phyloP scores from a whole-genome alignment of 306 rosid species.

The Prosopis cineraria region DNA sequence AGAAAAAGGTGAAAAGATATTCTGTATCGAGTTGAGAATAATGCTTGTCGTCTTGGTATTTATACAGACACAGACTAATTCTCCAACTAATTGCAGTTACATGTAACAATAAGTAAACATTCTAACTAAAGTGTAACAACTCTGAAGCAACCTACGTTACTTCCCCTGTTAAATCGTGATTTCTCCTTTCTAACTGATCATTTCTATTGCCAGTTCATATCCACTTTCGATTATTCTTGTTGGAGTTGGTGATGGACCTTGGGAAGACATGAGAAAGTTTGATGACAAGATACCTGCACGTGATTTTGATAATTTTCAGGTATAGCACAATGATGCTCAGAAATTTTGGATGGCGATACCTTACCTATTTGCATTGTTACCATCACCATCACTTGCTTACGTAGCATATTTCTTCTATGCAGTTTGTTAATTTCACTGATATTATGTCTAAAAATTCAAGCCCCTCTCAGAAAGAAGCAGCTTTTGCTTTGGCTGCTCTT shows the following conservation, averaged over 20 bases:
- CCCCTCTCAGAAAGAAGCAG: slow-evolving; percentile 66
- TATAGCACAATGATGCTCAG: slow-evolving; percentile 2
- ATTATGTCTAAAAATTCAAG: slow-evolving; percentile 52
- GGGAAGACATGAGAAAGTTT: slow-evolving; percentile 94
- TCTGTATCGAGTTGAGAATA: too few relatives aligned
- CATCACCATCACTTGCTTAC: slow-evolving; percentile 6
- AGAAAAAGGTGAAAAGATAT: too few relatives aligned
- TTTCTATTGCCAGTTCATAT: slow-evolving; percentile 54
- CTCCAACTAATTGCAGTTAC: too few relatives aligned
- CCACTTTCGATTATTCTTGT: slow-evolving; percentile 83
- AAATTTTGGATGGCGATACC: neutral
- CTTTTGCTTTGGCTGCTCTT: slow-evolving; percentile 92
- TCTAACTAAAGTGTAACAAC: too few relatives aligned
- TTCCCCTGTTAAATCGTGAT: too few relatives aligned
- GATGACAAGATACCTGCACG: slow-evolving; percentile 89
- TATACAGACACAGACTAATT: too few relatives aligned
- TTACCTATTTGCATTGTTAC: neutral
- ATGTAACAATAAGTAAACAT: too few relatives aligned
- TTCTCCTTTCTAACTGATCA: neutral
- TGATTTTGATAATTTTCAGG: slow-evolving; percentile 90
- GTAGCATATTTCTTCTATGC: slow-evolving; percentile 22
- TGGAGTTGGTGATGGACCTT: slow-evolving; percentile 97
- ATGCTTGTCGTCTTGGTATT: too few relatives aligned
- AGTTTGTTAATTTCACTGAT: slow-evolving; percentile 86
- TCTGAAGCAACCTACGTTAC: too few relatives aligned